Evolutionary conservation across 306 rosid genomes (phyloP), one percentile per base, ranked within the genome.

Genomic region (Dalbergia cochinchinensis): DNA sequence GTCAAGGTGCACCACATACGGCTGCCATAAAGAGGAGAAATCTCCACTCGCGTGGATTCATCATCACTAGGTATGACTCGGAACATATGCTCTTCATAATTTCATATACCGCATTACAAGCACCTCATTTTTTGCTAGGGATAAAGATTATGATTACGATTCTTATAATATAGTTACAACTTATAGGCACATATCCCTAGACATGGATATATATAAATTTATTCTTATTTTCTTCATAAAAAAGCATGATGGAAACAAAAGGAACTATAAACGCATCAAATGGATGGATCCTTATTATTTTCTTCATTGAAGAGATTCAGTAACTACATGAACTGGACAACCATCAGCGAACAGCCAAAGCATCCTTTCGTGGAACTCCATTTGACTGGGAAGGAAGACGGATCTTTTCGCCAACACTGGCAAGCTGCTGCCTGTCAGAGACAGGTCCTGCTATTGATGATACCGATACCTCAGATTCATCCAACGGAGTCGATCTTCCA

Each of bases 401-500:
- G 60, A 47, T 48, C 80, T 87, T 90, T 66, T 73, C 87, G 22
- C 55, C 61, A 37, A 67, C 63, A 57, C 55, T 44, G 57, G 47
- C 75, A 80, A 48, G 64, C 78, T 77, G 83, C 76, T 71, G 85
- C 63, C 72, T 86, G 74, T 75, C 86, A 20, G 83, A 65, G 66
- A 73, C 22, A 18, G 67, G n/a, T 57, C 73, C 86, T 45, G 77
- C 26, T 62, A 67, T 47, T n/a, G 75, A 48, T 67, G 65, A 57
- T 37, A 62, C 33, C 20, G 88, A 66, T 62, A 34, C 54, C 60
- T 81, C 86, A 8, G 86, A 35, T 16, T 80, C 89, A 18, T 80
- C 88, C n/a, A 19, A 65, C 12, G 98, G 96, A 84, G 81, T 8
- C 69, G 98, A 90, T 83, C 99, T 86, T 51, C 98, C 94, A 47